Evolutionary conservation across 2,329 filamentous ascomycete species (phyloP).

Genomic region (Penicillium sp.): DNA sequence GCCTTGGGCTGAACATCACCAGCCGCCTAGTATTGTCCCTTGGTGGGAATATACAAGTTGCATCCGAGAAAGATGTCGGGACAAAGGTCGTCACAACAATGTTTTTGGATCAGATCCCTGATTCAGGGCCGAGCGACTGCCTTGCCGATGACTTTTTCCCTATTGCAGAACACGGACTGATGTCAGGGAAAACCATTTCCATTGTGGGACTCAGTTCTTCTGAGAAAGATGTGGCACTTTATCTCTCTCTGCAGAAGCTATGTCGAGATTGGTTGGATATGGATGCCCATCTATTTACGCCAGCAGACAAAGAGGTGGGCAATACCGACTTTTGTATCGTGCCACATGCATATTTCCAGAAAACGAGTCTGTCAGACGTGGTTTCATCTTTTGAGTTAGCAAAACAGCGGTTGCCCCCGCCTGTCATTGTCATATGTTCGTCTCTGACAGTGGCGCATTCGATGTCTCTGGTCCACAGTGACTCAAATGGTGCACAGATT

Average conservation of each 20-base stretch:
- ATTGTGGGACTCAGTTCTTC: constrained; percentile 17
- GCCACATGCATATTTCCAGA: constrained; percentile 13
- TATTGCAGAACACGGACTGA: not conserved
- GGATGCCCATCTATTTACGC: constrained; percentile 2
- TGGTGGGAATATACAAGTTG: constrained; percentile 29
- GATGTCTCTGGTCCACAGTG: constrained; percentile 9
- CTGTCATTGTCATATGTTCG: constrained; percentile 30
- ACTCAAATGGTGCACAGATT: constrained; percentile 7
- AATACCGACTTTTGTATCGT: constrained; percentile 26
- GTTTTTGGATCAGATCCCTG: not conserved
- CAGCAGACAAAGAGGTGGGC: not conserved
- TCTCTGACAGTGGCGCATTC: constrained; percentile 20
- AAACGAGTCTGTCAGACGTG: too few species aligned
- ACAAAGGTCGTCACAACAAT: constrained; percentile 21
- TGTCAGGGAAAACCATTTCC: constrained; percentile 7
- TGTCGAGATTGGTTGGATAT: constrained; percentile 23
- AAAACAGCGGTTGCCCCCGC: constrained; percentile 1
- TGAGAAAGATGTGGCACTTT: not conserved
- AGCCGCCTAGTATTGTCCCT: constrained; percentile 36
- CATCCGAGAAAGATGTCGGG: constrained; percentile 27
- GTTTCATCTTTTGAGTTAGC: too few species aligned
- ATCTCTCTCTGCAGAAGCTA: constrained; percentile 18
- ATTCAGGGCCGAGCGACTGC: not conserved
- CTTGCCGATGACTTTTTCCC: not conserved
- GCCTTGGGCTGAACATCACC: constrained; percentile 63